Conservation (phyloP, 192 early-diverging fungal species). For the Phycomyces nitens region DNA sequence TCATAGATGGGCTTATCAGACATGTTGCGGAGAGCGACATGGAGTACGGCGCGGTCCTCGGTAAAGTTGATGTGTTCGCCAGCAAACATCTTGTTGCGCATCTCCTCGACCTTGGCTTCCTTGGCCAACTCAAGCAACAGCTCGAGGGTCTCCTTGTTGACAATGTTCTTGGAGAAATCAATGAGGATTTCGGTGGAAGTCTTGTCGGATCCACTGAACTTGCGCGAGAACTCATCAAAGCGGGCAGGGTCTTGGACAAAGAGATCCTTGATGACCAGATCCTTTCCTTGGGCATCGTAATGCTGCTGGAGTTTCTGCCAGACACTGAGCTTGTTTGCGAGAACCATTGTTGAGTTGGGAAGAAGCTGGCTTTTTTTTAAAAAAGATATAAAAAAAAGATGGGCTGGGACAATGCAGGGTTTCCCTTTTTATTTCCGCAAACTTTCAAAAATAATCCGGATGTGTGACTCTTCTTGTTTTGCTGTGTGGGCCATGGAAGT, state of each 20-base stretch:
- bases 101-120: conserved; percentile 82
- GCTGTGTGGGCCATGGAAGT: too few relatives aligned
- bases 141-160: conserved; percentile 76
- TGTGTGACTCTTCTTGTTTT: too few relatives aligned
- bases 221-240: conserved; percentile 74
- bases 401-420: too few relatives aligned
- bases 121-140: conserved; percentile 78
- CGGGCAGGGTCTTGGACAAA: conserved; percentile 75
- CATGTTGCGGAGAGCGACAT: conserved; percentile 90
- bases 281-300: conserved; percentile 74
- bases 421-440: too few relatives aligned
- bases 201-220: conserved; percentile 59
- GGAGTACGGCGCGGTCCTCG: conserved; percentile 93
- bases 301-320: conserved; percentile 91
- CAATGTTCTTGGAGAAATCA: conserved; percentile 96
- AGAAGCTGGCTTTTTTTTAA: too few relatives aligned
- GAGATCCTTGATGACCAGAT: conserved; percentile 73
- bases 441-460: too few relatives aligned
- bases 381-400: too few relatives aligned
- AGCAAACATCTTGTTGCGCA: conserved; percentile 91
- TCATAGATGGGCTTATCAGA: conserved; percentile 82
- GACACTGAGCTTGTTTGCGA: conserved; percentile 69
- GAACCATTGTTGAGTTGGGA: conserved; percentile 50
- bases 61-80: conserved; percentile 97
- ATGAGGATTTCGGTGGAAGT: conserved; percentile 71